Evolutionary conservation across 495 filamentous ascomycete species (phyloP), one percentile per base, ranked within the genome.

Genomic region (Hypoxylon lienhwacheense): DNA sequence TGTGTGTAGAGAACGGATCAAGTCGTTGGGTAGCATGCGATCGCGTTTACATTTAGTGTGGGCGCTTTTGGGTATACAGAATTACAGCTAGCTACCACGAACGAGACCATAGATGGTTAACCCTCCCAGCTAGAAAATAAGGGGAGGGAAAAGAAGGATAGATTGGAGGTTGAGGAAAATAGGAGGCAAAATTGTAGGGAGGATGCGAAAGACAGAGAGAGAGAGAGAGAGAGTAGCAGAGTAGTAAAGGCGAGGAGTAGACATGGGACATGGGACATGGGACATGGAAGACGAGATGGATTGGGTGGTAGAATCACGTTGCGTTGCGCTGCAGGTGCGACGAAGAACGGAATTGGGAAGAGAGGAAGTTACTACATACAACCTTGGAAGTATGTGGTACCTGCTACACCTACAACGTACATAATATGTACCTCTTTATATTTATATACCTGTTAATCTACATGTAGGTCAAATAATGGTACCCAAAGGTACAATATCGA

Each of bases 241-340:
- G 40, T 48, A 44, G 52, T 47, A 41, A 47, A 55, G 62, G 47
- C 55, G 37, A 52, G 46, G 43, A 45, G 63, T 41, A 57, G 65
- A 22, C 25, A 45, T 3, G 26, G 24, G 10, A 4, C 25, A 28
- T 63, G 56, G 46, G 40, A 11, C 11, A 35, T 8, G 10, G n/a
- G 35, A 14, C 26, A 31, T 19, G 48, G 49, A 53, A 31, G 56
- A 53, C 53, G 59, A 55, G 53, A 17, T 44, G 49, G 53, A 56
- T 58, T 31, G 61, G 64, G 56, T 55, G 53, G 55, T 64, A 55
- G 53, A 66, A 49, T 64, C 52, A 64, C 60, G 60, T 64, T 58
- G 60, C 35, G 56, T 50, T 62, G 60, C 35, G 56, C 53, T 62
- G 55, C 64, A 61, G 55, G 64, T 64, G 56, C 60, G 59, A 50